Conservation (phyloP, 495 filamentous ascomycete genomes). For the Trichoderma asperelloides region DNA sequence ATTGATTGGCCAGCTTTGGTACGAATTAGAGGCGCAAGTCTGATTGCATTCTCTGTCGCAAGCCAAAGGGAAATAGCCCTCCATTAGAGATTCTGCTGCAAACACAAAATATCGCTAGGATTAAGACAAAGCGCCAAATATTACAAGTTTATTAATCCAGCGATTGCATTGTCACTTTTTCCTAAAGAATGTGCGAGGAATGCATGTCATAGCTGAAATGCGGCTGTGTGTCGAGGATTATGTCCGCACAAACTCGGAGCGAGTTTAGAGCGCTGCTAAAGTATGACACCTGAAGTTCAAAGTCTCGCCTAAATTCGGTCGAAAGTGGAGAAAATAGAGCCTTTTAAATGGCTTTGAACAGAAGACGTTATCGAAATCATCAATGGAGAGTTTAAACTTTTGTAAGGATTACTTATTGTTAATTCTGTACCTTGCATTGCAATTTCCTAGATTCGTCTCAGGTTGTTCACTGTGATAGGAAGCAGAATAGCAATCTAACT, state of each 20-base stretch:
- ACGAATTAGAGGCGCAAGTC: no score
- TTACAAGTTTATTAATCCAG: no score
- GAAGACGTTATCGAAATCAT: not conserved
- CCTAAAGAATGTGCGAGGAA: not conserved
- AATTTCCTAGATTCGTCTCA: no score
- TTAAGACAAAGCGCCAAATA: no score
- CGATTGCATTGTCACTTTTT: not conserved
- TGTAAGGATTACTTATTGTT: not conserved
- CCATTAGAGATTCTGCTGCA: no score
- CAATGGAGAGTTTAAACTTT: not conserved
- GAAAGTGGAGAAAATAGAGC: not conserved
- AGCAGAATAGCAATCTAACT: no score
- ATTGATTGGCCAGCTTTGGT: no score
- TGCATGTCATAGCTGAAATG: no score
- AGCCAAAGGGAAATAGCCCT: no score
- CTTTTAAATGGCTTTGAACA: not conserved
- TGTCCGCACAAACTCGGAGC: not conserved
- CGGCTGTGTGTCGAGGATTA: not conserved
- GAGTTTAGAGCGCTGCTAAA: not conserved
- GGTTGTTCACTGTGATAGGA: no score
- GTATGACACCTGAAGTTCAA: not conserved
- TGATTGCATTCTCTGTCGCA: no score
- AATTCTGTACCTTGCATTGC: not conserved
- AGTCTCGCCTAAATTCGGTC: not conserved
- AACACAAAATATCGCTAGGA: no score